phyloP scores from a whole-genome alignment of 2,329 filamentous ascomycete genomes.

The Fusarium brachygibbosum region DNA sequence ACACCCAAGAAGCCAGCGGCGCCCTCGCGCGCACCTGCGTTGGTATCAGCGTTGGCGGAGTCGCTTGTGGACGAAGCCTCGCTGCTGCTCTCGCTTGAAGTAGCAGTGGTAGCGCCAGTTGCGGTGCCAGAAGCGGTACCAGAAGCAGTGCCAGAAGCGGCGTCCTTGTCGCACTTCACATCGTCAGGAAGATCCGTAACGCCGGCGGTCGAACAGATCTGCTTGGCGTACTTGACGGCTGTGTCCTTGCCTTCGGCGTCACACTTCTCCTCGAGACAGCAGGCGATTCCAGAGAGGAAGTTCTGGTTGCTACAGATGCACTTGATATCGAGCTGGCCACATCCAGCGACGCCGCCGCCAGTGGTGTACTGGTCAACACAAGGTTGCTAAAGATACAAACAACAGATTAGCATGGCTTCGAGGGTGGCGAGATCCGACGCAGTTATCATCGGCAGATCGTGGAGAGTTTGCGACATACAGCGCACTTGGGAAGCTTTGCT shows the following conservation, averaged over 20 bases:
- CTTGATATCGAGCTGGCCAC: constrained; percentile 55
- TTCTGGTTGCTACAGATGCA: constrained; percentile 59
- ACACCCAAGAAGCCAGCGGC: constrained; percentile 48
- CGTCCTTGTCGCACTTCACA: constrained; percentile 53
- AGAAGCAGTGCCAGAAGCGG: constrained; percentile 17
- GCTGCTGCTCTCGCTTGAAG: constrained; percentile 22
- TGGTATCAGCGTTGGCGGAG: constrained; percentile 2
- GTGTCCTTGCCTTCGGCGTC: constrained; percentile 50
- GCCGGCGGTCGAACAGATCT: constrained; percentile 56
- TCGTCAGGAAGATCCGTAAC: constrained; percentile 54
- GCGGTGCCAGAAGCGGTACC: constrained; percentile 16
- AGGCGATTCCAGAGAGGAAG: constrained; percentile 59
- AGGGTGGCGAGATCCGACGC: not conserved
- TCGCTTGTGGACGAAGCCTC: constrained; percentile 7
- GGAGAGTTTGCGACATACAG: constrained; percentile 51
- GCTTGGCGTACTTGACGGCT: constrained; percentile 56
- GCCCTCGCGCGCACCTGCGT: constrained; percentile 29
- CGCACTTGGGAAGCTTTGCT: constrained; percentile 54
- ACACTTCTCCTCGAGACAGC: constrained; percentile 57
- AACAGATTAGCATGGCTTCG: constrained; percentile 14
- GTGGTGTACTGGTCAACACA: constrained; percentile 54
- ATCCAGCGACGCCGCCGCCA: constrained; percentile 55
- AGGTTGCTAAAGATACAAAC: constrained; percentile 43
- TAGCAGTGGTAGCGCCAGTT: constrained; percentile 17
- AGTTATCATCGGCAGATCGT: not conserved